Conservation (phyloP, 257 asterid genomes). For the Gentiana straminea region DNA sequence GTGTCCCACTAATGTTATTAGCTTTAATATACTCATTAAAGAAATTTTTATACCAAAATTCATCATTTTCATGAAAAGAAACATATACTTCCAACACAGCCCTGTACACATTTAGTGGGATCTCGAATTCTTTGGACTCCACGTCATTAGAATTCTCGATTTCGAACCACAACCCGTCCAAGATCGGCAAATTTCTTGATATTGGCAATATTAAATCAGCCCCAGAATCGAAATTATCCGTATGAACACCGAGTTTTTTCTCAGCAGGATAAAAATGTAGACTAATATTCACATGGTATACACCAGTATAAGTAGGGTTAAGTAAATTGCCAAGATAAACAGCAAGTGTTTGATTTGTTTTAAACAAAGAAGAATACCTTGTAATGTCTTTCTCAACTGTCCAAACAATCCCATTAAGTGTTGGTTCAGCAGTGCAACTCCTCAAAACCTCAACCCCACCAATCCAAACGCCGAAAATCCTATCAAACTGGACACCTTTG, state of each 20-base stretch:
- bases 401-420: conserved; percentile 43
- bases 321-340: conserved; percentile 55
- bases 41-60: conserved; percentile 62
- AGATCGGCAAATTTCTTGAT: conserved; percentile 48
- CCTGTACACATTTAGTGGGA: conserved; percentile 49
- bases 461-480: conserved; percentile 78
- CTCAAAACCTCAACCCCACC: conserved; percentile 77
- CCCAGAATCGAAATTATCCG: conserved; percentile 8
- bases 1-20: conserved; percentile 18
- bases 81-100: conserved; percentile 69
- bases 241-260: not conserved
- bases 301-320: conserved; percentile 61
- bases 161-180: conserved; percentile 74
- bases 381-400: conserved; percentile 63
- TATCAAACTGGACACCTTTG: conserved; percentile 69
- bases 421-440: conserved; percentile 79
- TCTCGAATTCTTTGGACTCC: conserved; percentile 31
- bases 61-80: conserved; percentile 77
- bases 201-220: conserved; percentile 68
- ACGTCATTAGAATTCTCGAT: conserved; percentile 41
- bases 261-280: conserved; percentile 63
- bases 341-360: conserved; percentile 41
- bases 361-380: conserved; percentile 55
- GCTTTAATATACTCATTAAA: conserved; percentile 47
- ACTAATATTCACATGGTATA: conserved; percentile 51